These are phyloP conservation scores for Borovskyia barvae DNA, from an alignment of 208 protist species.

Conservation along the genomic window DNA sequence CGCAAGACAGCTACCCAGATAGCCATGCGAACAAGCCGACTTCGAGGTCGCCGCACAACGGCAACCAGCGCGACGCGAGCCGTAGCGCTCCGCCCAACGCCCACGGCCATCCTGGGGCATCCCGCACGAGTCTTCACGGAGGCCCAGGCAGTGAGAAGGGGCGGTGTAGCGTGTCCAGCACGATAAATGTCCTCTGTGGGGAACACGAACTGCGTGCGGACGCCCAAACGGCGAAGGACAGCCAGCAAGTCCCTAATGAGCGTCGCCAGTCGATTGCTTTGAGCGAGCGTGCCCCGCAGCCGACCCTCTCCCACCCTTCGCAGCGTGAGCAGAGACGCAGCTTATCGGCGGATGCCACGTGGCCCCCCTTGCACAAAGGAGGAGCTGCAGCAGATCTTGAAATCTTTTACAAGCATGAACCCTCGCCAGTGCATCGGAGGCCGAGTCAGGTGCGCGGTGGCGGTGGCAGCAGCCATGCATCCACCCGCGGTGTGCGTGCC, in stretches of 20 bases:
- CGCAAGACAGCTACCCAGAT: slow-evolving; percentile 14
- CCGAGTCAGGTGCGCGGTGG: not conserved
- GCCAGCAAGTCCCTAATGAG: no score
- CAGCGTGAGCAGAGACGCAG: slow-evolving; percentile 11
- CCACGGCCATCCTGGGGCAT: not conserved
- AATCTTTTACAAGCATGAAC: no score
- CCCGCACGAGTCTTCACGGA: slow-evolving; percentile 1
- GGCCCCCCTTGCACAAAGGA: no score
- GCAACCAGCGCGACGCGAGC: not conserved
- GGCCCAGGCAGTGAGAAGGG: slow-evolving; percentile 13
- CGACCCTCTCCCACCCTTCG: no score
- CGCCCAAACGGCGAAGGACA: no score
- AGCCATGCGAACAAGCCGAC: not conserved
- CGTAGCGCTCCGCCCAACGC: not conserved
- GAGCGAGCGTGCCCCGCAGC: no score
- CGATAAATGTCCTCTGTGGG: slow-evolving; percentile 40
- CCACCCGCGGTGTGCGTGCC: not conserved
- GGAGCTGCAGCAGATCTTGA: no score
- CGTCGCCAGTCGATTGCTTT: no score
- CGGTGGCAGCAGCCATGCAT: slow-evolving; percentile 6
- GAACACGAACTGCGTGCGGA: slow-evolving; percentile 33
- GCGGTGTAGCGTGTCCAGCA: slow-evolving; percentile 22
- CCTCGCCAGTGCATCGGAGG: no score
- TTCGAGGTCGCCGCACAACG: not conserved
- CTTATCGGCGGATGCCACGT: slow-evolving; percentile 5